Base-by-base conservation (phyloP, 768 basidiomycete genomes). In the Termitomyces bulborhizus region DNA sequence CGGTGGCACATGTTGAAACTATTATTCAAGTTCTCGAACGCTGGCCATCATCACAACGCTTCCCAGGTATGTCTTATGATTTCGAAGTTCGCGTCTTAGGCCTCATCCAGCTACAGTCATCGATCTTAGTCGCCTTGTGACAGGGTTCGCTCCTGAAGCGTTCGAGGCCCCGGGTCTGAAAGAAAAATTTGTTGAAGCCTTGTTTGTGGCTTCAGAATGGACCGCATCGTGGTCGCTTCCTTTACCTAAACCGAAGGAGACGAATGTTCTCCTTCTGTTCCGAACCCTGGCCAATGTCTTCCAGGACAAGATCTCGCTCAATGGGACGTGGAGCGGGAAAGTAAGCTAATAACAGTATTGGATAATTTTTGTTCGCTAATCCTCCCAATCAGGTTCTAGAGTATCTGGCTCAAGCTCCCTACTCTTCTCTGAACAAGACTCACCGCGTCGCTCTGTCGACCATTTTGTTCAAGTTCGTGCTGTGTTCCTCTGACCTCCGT, bases 381-480 rank as follows among this genome's bases (percentile, higher is more conserved):
- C 13, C n/a, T 7, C 56, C 27, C 13, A 27, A 29, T 42, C 63
- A 91, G 85, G 74, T 90, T 37, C 71, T 91, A 24, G 76, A 76
- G 46, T 70, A 73, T 29, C 62, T 93, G 50, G 63, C 67, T 27
- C 73, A 79, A 42, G 77, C 72, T 6, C 75, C 81, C 1, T 85
- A 84, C 55, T 66, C 72, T 18, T 69, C 73, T 3, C 70, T 91
- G 62, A 81, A 78, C 39, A 94, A 90, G 69, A 72, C 76, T 3
- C 88, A 88, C 47, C 81, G 90, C 31, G 76, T 92, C 3, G 88
- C 92, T 0, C 65, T 94, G 46, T 85, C 89, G 4, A 95, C 94
- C 0, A 71, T 94, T 36, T 69, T 90, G 32, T 85, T 98, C 72
- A 98, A 98, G 96, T 98, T 61, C 63, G 88, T 77, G 12, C 12